A percentile compares a stretch with the other conserved stretches of the same genome.
Evolutionary conservation across 2,329 filamentous ascomycete genomes (phyloP).

Genomic region (Endoconidiophora laricicola): DNA sequence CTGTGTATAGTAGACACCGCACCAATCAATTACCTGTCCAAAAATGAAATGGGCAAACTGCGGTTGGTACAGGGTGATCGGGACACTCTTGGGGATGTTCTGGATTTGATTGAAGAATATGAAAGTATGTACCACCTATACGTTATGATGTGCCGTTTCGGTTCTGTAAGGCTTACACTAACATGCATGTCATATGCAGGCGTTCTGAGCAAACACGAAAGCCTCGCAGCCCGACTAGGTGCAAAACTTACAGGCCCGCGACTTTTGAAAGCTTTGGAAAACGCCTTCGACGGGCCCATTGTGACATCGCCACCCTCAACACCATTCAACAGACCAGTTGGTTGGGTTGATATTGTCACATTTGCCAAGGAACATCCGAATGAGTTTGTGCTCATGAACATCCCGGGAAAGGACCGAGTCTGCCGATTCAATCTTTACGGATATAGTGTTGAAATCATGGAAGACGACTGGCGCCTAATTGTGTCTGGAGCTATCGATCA

Average conservation of each 20-base stretch:
- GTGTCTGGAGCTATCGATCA: constrained; percentile 69
- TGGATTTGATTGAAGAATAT: constrained; percentile 61
- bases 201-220: constrained; percentile 71
- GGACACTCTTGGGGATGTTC: constrained; percentile 57
- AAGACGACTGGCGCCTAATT: constrained; percentile 77
- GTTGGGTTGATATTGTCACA: constrained; percentile 73
- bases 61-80: constrained; percentile 35
- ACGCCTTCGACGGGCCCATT: constrained; percentile 69
- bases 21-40: constrained; percentile 37
- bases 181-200: constrained; percentile 22
- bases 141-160: neutral
- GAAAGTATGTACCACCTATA: constrained; percentile 34
- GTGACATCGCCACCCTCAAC: constrained; percentile 33
- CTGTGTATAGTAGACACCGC: constrained; percentile 8
- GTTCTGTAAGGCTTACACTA: too few relatives aligned
- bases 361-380: constrained; percentile 67
- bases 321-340: constrained; percentile 39
- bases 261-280: constrained; percentile 70
- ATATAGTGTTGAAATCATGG: constrained; percentile 65
- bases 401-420: constrained; percentile 49
- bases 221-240: constrained; percentile 69
- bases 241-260: constrained; percentile 70
- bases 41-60: constrained; percentile 27
- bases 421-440: constrained; percentile 76
- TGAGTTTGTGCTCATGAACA: constrained; percentile 57